Evolutionary conservation across 2,329 filamentous ascomycete species (phyloP).

Genomic region (Phyllosticta ampelicida): DNA sequence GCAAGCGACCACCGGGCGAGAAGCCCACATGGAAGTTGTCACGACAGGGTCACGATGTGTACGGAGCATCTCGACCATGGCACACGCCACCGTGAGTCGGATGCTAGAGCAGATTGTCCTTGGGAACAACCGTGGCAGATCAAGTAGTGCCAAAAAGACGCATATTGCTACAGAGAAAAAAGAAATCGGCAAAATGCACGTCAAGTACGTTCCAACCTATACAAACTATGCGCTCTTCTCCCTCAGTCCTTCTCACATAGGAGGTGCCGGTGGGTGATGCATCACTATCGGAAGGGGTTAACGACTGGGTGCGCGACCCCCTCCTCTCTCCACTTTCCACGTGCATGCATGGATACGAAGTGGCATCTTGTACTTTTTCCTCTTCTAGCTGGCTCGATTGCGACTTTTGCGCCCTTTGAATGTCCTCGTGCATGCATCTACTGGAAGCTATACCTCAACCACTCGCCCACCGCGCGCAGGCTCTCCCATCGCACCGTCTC

Average conservation of each 20-base stretch:
- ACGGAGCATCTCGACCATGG: too few species aligned
- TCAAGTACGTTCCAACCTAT: not conserved
- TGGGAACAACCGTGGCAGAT: too few species aligned
- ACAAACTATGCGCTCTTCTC: not conserved
- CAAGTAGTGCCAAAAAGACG: not conserved
- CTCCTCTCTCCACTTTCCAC: not conserved
- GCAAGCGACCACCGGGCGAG: too few species aligned
- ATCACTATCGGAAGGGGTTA: not conserved
- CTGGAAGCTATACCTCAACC: slow-evolving; percentile 54
- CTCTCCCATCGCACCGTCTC: slow-evolving; percentile 90
- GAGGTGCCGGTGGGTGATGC: not conserved
- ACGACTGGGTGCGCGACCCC: not conserved
- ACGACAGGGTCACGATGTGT: too few species aligned
- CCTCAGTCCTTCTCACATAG: not conserved
- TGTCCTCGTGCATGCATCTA: not conserved
- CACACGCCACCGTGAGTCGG: too few species aligned
- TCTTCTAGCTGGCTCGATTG: not conserved
- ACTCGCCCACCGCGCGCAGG: slow-evolving; percentile 70
- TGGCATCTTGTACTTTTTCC: not conserved
- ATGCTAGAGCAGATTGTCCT: too few species aligned
- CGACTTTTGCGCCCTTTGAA: not conserved
- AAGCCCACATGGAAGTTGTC: too few species aligned
- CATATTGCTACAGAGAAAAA: not conserved
- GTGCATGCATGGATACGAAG: not conserved
- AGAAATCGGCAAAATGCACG: not conserved